These are phyloP conservation scores for Aspergillus novoparasiticus DNA, from an alignment of 2,329 filamentous ascomycete species.

Conservation along the genomic window DNA sequence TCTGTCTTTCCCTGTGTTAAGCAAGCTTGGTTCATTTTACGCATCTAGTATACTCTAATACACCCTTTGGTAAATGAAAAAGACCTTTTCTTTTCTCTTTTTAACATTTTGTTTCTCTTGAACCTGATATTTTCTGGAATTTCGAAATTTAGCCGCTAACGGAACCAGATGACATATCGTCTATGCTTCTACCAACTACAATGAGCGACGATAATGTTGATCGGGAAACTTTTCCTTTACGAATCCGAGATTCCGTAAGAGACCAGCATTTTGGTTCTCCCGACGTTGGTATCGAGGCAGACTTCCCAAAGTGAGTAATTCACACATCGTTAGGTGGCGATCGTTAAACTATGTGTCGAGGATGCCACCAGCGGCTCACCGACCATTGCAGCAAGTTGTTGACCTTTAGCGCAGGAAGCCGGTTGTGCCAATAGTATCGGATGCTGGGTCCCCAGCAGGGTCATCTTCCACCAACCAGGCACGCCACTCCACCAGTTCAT, in stretches of 20 bases:
- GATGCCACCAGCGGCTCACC: not conserved
- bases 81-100: not conserved
- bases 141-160: conserved; percentile 12
- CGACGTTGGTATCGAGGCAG: conserved; percentile 3
- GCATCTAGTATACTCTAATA: not conserved
- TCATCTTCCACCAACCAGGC: conserved; percentile 21
- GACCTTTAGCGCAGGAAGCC: conserved; percentile 14
- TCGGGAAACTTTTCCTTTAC: conserved; percentile 20
- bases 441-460: conserved; percentile 16
- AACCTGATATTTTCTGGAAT: not conserved
- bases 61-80: not conserved
- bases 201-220: conserved; percentile 24
- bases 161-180: conserved; percentile 24
- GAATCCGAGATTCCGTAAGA: conserved; percentile 11
- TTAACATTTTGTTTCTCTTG: not conserved
- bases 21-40: not conserved
- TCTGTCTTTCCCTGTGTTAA: not conserved
- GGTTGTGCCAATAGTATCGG: conserved; percentile 13
- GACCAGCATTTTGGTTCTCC: conserved; percentile 9
- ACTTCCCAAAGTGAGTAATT: conserved; percentile 18
- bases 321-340: not conserved
- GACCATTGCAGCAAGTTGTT: conserved; percentile 8
- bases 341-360: not conserved
- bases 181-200: conserved; percentile 15
- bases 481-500: conserved; percentile 20